Percentiles rank a stretch among this genome's conserved stretches.
Conservation (phyloP, 768 basidiomycete genomes). For the Suillus hirtellus region DNA sequence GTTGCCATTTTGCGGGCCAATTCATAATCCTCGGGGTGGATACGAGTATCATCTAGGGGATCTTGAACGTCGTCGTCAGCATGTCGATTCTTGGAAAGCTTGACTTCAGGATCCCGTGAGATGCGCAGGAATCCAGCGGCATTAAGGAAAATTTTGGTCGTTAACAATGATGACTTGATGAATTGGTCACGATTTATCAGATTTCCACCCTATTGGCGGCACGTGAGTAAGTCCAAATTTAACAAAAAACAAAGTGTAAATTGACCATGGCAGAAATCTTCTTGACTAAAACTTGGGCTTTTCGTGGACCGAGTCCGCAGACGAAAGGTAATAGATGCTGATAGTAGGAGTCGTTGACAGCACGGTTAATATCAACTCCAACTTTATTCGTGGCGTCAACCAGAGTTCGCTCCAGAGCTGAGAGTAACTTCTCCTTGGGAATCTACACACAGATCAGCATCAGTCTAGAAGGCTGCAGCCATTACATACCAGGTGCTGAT, state of each 20-base stretch:
- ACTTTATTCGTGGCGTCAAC: conserved; percentile 91
- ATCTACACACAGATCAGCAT: conserved; percentile 50
- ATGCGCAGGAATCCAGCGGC: conserved; percentile 92
- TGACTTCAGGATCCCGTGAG: conserved; percentile 65
- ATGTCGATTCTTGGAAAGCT: conserved; percentile 58
- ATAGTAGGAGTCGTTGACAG: conserved; percentile 86
- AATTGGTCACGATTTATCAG: conserved; percentile 87
- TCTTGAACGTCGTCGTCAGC: conserved; percentile 74
- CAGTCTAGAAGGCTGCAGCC: neutral
- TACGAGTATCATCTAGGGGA: conserved; percentile 91
- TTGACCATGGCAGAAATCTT: conserved; percentile 76
- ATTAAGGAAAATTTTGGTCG: conserved; percentile 89
- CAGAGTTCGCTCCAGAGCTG: conserved; percentile 80
- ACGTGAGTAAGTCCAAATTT: neutral
- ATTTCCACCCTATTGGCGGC: conserved; percentile 69
- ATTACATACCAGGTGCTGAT: conserved; percentile 75
- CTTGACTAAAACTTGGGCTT: conserved; percentile 81
- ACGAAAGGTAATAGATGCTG: conserved; percentile 87
- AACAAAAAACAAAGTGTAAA: conserved; percentile 15
- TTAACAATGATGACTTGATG: conserved; percentile 75
- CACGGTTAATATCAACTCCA: conserved; percentile 95
- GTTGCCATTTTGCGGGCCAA: conserved; percentile 98
- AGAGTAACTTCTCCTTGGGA: conserved; percentile 79
- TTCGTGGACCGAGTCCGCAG: conserved; percentile 92
- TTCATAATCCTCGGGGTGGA: conserved; percentile 98